phyloP scores from a whole-genome alignment of 2,329 filamentous ascomycete species.

The Parastagonospora nodorum region DNA sequence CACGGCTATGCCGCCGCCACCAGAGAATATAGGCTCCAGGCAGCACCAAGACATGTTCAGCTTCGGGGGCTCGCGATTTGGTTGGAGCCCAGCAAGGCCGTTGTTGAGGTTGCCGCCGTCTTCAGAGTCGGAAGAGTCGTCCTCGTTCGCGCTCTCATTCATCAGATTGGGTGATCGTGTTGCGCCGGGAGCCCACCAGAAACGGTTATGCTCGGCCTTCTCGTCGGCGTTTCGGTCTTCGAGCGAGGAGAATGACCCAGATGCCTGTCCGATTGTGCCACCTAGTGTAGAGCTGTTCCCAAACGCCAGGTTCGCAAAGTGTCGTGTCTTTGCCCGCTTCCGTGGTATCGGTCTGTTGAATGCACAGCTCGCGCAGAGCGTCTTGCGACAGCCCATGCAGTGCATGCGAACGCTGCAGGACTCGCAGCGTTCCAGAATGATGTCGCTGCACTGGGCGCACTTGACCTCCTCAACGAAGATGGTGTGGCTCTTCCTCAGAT shows the following conservation, averaged over 20 bases:
- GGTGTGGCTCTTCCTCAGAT: constrained; percentile 59
- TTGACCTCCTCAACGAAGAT: constrained; percentile 59
- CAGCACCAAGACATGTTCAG: constrained; percentile 66
- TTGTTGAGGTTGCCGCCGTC: constrained; percentile 42
- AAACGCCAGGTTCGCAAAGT: constrained; percentile 46
- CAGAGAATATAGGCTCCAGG: constrained; percentile 63
- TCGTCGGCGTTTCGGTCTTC: constrained; percentile 26
- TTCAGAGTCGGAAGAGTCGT: constrained; percentile 46
- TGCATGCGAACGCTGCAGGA: constrained; percentile 67
- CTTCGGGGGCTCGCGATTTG: constrained; percentile 50
- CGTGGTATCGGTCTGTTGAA: constrained; percentile 59
- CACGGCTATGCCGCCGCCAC: constrained; percentile 63
- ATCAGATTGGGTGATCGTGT: constrained; percentile 62
- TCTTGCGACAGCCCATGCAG: constrained; percentile 65
- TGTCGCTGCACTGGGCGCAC: constrained; percentile 60
- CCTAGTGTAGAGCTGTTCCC: constrained; percentile 34
- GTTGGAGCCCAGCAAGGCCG: constrained; percentile 41
- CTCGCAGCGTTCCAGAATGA: constrained; percentile 62
- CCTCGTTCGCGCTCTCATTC: constrained; percentile 54
- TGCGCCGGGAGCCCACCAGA: constrained; percentile 65
- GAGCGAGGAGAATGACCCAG: constrained; percentile 32
- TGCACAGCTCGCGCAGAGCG: constrained; percentile 63
- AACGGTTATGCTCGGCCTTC: constrained; percentile 42
- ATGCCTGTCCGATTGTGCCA: constrained; percentile 33
- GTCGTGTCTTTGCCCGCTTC: constrained; percentile 44